Conservation (phyloP, 331 rosid genomes). For the Arachis monticola region DNA sequence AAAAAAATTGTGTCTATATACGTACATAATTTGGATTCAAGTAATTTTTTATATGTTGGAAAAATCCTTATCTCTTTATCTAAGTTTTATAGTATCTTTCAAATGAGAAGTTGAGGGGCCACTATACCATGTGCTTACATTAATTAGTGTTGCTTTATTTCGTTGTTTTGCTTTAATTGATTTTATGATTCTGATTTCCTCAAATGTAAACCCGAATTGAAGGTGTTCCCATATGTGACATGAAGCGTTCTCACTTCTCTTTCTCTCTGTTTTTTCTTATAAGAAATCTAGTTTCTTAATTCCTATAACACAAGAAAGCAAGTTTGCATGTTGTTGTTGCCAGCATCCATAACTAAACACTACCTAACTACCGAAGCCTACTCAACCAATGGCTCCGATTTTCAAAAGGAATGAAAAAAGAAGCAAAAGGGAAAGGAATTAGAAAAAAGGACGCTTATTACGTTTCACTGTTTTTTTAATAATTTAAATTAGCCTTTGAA, state of each 20-base stretch:
- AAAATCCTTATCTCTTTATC: neutral
- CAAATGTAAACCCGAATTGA: constrained; percentile 19
- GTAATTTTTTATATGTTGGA: neutral
- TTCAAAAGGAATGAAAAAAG: neutral
- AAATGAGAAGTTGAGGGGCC: neutral
- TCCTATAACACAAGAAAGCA: neutral
- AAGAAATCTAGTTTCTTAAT: neutral
- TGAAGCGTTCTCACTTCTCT: constrained; percentile 1
- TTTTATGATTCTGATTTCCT: neutral
- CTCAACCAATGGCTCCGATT: neutral
- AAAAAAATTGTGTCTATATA: neutral
- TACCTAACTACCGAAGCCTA: constrained; percentile 27
- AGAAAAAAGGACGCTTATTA: constrained; percentile 8
- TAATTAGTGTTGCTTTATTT: neutral
- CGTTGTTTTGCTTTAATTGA: neutral
- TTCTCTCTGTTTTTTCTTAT: no score
- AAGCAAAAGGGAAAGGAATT: neutral
- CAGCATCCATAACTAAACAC: constrained; percentile 29
- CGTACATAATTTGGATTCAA: neutral
- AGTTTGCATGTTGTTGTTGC: constrained; percentile 2
- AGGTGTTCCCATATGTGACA: neutral
- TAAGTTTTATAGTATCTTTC: neutral
- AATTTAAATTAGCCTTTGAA: neutral
- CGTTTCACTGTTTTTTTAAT: neutral
- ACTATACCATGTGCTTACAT: constrained; percentile 1